Percentiles rank a stretch among this genome's conserved stretches.
These are phyloP conservation scores for Blumeria hordei DNA, from an alignment of 2,329 filamentous ascomycete species.

Conservation along the genomic window DNA sequence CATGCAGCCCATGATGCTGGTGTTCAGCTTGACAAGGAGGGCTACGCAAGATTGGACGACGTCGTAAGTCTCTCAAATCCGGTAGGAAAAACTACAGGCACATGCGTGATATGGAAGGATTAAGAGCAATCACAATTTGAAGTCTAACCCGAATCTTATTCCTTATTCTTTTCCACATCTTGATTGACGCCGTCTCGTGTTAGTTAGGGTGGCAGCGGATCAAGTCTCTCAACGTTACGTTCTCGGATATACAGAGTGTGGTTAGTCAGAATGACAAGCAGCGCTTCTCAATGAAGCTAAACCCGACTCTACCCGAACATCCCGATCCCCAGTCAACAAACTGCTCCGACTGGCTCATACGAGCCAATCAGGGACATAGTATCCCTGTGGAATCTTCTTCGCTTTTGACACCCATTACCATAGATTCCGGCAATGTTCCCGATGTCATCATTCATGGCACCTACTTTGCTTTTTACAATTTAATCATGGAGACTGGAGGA, in stretches of 20 bases:
- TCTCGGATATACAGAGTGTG: slow-evolving; percentile 45
- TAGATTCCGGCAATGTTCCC: slow-evolving; percentile 33
- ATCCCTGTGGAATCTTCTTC: slow-evolving; percentile 50
- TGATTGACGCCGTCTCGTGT: background rate
- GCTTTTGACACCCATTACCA: slow-evolving; percentile 43
- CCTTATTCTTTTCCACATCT: too few species aligned
- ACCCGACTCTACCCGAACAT: slow-evolving; percentile 10
- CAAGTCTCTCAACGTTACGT: slow-evolving; percentile 44
- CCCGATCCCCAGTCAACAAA: slow-evolving; percentile 17
- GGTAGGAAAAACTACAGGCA: too few species aligned
- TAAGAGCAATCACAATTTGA: background rate
- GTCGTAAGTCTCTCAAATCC: slow-evolving; percentile 25
- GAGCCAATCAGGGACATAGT: slow-evolving; percentile 85
- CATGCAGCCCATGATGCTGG: slow-evolving; percentile 24
- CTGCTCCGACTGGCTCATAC: slow-evolving; percentile 56
- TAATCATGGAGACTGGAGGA: slow-evolving; percentile 54
- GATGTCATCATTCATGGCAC: slow-evolving; percentile 63
- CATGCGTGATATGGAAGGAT: too few species aligned
- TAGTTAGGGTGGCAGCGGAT: slow-evolving; percentile 21
- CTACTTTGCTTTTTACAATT: slow-evolving; percentile 54
- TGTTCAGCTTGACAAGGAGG: slow-evolving; percentile 31
- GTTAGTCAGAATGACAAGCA: slow-evolving; percentile 71
- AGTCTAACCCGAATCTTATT: background rate
- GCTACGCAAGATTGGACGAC: slow-evolving; percentile 30
- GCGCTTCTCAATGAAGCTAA: slow-evolving; percentile 56